Conservation (phyloP, 2,329 filamentous ascomycete genomes). For the Blumeriella jaapii region DNA sequence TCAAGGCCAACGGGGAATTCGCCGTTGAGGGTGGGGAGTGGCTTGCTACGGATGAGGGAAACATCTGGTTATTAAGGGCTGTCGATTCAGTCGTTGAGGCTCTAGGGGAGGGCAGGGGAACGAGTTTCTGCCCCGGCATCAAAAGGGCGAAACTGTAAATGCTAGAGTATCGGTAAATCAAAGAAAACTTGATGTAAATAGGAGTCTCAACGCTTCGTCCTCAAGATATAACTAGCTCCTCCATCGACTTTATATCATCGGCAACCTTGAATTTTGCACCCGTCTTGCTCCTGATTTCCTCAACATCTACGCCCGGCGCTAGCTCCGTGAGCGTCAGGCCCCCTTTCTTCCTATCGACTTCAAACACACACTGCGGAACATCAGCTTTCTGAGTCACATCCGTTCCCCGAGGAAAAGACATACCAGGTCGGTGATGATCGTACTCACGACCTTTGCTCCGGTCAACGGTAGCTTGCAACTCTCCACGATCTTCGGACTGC, state of each 20-base stretch:
- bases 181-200: not conserved
- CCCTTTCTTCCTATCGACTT: slow-evolving; percentile 52
- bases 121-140: slow-evolving; percentile 43
- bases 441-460: slow-evolving; percentile 55
- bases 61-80: slow-evolving; percentile 48
- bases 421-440: slow-evolving; percentile 63
- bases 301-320: slow-evolving; percentile 55
- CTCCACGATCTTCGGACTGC: slow-evolving; percentile 54
- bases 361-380: slow-evolving; percentile 50
- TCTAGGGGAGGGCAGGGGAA: slow-evolving; percentile 36
- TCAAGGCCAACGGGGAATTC: slow-evolving; percentile 37
- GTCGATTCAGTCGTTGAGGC: slow-evolving; percentile 49
- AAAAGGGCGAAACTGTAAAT: slow-evolving; percentile 30
- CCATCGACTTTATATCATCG: slow-evolving; percentile 41
- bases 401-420: not conserved
- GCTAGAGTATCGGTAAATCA: not conserved
- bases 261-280: slow-evolving; percentile 55
- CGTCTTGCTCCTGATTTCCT: slow-evolving; percentile 59
- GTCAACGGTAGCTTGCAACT: slow-evolving; percentile 54
- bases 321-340: slow-evolving; percentile 57
- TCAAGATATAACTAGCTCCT: slow-evolving; percentile 7
- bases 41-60: slow-evolving; percentile 53
- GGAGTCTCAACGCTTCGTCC: not conserved
- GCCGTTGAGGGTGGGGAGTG: slow-evolving; percentile 50
- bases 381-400: no score